These are phyloP conservation scores for Boechera stricta DNA, from an alignment of 345 rosid genomes.

Conservation along the genomic window DNA sequence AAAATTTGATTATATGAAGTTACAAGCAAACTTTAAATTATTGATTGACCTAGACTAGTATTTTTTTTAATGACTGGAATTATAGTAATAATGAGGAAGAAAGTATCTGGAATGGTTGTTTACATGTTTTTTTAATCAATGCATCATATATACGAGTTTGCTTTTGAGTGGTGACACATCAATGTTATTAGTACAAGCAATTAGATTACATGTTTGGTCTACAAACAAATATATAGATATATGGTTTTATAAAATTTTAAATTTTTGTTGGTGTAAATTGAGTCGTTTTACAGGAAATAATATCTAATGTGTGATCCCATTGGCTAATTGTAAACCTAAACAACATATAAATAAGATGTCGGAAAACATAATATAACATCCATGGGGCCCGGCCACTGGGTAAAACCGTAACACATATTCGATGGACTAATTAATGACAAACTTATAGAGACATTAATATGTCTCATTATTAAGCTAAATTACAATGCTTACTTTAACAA, in stretches of 20 bases:
- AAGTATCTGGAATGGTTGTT: neutral
- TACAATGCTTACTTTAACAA: neutral
- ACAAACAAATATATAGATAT: neutral
- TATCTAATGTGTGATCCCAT: neutral
- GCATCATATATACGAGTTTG: neutral
- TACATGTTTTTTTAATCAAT: neutral
- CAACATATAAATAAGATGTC: neutral
- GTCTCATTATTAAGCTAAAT: slow-evolving; percentile 2
- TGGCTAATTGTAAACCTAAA: slow-evolving; percentile 7
- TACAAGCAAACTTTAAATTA: neutral
- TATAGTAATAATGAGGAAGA: neutral
- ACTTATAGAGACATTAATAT: slow-evolving; percentile 12
- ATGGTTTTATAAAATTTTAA: neutral
- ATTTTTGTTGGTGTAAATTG: neutral
- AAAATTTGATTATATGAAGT: neutral
- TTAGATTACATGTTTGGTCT: neutral
- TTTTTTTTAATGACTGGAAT: neutral
- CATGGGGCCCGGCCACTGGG: slow-evolving; percentile 3
- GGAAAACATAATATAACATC: slow-evolving; percentile 15
- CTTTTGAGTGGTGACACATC: neutral
- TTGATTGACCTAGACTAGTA: neutral
- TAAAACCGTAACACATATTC: slow-evolving; percentile 15
- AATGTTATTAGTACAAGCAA: neutral
- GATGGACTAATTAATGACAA: slow-evolving; percentile 24
- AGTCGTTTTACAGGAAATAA: neutral